Conservation (phyloP, 805 yeast genomes). For the Hanseniaspora nectarophila region DNA sequence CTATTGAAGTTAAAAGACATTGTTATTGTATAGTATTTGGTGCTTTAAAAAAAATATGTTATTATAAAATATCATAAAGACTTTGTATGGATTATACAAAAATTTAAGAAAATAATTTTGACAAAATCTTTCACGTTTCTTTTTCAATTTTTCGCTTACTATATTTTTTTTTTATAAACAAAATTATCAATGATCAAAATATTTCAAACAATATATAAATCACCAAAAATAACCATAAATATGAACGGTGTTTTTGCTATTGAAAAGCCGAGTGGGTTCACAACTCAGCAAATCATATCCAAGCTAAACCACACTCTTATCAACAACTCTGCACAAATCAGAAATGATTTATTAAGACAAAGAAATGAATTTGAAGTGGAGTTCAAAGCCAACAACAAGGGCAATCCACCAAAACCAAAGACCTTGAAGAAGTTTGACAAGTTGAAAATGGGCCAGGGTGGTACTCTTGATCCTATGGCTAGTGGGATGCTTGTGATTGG, state of each 20-base stretch:
- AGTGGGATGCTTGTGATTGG: conserved; percentile 91
- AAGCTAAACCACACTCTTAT: conserved; percentile 55
- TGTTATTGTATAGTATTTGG: too few species aligned
- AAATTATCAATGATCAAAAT: too few species aligned
- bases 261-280: conserved; percentile 73
- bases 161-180: neutral
- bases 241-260: conserved; percentile 94
- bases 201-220: too few species aligned
- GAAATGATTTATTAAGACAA: conserved; percentile 39
- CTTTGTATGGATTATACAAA: too few species aligned
- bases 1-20: conserved; percentile 9
- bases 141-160: too few species aligned
- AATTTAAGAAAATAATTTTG: too few species aligned
- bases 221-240: too few species aligned
- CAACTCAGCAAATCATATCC: conserved; percentile 64
- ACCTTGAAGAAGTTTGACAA: conserved; percentile 36
- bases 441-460: conserved; percentile 95
- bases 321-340: conserved; percentile 42
- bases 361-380: conserved; percentile 30
- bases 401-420: conserved; percentile 41
- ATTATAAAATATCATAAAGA: too few species aligned
- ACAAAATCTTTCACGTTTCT: neutral
- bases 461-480: conserved; percentile 91
- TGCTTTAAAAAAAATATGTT: too few species aligned
- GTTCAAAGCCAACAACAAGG: conserved; percentile 30